Evolutionary conservation across 257 asterid species (phyloP), one percentile per base, ranked within the genome.

Genomic region (Forsythia suspensa): DNA sequence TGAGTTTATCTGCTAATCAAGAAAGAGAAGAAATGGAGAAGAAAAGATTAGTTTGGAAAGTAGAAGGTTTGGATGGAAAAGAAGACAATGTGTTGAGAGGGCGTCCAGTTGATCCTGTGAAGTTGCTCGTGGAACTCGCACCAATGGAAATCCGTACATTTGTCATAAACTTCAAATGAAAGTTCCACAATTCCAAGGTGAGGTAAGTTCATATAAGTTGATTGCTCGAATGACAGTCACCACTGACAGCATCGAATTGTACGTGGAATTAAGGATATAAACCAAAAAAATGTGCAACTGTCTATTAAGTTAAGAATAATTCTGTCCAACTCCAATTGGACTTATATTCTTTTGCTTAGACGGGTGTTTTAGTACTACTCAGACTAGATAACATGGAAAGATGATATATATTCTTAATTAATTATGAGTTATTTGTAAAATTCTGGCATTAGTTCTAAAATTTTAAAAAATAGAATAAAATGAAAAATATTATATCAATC

Each of bases 121-220:
- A 87, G 81, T 74, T 94, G 82, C 80, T 80, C 7, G 95, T 91
- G 51, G 93, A 96, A 78, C 95, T 96, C 1, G 89, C 90, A 13
- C 97, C 98, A 1, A 90, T 94, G 97, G 99, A 96, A 83, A 88
- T 96, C 8, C 95, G 97, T 11, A 96, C 96, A 40, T 96, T 96
- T 77, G 51, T 88, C 73, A 51, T 95, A 73, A 76, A 85, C 71
- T 87, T 95, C 76, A 77, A 72, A 80, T 78, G 77, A 21, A 80
- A 77, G 79, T 76, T 48, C 66, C 72, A 36, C 68, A 68, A 66
- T 77, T 74, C 34, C 74, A 73, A 71, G 72, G 77, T n/a, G 13
- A 75, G 72, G 70, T 73, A 63, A 81, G 79, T 44, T 38, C 11
- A 46, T 55, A 16, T n/a, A 40, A 63, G 15, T 29, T 63, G 18